Evolutionary conservation across 192 early-diverging fungal genomes (phyloP).

Genomic region (Gryganskiella cystojenkinii): DNA sequence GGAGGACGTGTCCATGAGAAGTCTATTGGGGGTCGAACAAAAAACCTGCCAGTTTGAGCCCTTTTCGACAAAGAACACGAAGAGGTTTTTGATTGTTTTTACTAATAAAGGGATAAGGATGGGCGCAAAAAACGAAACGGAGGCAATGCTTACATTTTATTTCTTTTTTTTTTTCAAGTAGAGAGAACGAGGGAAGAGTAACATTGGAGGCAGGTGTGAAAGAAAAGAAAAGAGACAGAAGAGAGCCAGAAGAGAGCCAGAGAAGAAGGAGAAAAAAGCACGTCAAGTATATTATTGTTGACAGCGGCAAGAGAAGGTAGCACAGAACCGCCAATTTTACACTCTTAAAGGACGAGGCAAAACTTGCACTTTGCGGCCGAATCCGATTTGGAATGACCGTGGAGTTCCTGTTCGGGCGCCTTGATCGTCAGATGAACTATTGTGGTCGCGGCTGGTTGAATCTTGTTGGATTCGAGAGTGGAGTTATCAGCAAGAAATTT

Average conservation of each 20-base stretch:
- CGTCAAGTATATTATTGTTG: background rate
- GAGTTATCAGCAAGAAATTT: slow-evolving; percentile 56
- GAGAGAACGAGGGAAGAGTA: background rate
- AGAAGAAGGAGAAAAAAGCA: background rate
- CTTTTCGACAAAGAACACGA: too few species aligned
- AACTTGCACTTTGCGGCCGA: slow-evolving; percentile 53
- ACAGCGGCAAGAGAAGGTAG: background rate
- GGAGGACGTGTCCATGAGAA: too few species aligned
- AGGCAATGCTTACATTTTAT: too few species aligned
- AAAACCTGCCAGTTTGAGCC: too few species aligned
- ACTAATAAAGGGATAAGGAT: too few species aligned
- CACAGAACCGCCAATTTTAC: background rate
- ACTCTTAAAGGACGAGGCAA: slow-evolving; percentile 34
- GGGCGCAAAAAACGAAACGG: too few species aligned
- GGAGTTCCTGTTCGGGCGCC: slow-evolving; percentile 33
- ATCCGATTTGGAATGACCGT: slow-evolving; percentile 49
- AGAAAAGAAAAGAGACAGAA: too few species aligned
- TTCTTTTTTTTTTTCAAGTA: too few species aligned
- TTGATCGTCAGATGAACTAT: slow-evolving; percentile 62
- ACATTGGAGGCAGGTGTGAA: too few species aligned
- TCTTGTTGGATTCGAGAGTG: slow-evolving; percentile 58
- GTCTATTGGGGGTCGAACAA: too few species aligned
- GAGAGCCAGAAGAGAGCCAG: background rate
- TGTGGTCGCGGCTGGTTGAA: slow-evolving; percentile 50
- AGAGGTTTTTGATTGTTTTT: too few species aligned